A percentile compares a stretch with the other conserved stretches of the same genome.
Evolutionary conservation across 148 eudicot species (phyloP).

Genomic region (Chenopodium quinoa): DNA sequence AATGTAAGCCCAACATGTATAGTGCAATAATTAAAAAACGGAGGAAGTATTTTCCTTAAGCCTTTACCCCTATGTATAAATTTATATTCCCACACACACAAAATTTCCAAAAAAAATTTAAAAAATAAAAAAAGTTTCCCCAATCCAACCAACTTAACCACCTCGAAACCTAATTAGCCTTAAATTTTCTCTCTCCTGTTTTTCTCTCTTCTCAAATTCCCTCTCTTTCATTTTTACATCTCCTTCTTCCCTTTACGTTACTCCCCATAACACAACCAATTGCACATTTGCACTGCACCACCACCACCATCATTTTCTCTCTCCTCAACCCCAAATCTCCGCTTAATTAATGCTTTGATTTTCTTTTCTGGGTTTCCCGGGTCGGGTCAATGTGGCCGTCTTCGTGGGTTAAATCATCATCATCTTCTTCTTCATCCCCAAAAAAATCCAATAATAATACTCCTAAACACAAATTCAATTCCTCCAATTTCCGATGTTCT

Average conservation of each 20-base stretch:
- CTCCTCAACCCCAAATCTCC: background rate
- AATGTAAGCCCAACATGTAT: too few relatives aligned
- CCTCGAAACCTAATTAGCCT: conserved; percentile 10
- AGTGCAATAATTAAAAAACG: too few relatives aligned
- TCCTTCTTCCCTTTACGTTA: background rate
- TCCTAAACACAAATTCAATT: background rate
- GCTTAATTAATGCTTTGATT: background rate
- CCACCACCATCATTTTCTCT: background rate
- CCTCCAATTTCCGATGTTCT: conserved; percentile 39
- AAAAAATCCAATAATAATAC: background rate
- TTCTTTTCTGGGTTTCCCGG: background rate
- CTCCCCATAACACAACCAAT: background rate
- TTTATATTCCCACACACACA: background rate
- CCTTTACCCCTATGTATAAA: background rate
- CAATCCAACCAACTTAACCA: conserved; percentile 17
- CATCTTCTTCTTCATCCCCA: background rate
- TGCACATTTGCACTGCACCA: background rate
- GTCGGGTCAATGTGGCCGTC: conserved; percentile 14
- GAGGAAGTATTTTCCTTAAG: too few relatives aligned
- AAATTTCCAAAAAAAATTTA: background rate
- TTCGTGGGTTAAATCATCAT: conserved; percentile 9
- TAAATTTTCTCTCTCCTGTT: background rate
- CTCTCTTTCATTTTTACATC: background rate
- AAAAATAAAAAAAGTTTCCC: background rate
- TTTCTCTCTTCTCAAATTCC: background rate